A percentile compares a stretch with the other conserved stretches of the same genome.
Evolutionary conservation across 2,329 filamentous ascomycete genomes (phyloP).

Genomic region (Phialophora expanda): DNA sequence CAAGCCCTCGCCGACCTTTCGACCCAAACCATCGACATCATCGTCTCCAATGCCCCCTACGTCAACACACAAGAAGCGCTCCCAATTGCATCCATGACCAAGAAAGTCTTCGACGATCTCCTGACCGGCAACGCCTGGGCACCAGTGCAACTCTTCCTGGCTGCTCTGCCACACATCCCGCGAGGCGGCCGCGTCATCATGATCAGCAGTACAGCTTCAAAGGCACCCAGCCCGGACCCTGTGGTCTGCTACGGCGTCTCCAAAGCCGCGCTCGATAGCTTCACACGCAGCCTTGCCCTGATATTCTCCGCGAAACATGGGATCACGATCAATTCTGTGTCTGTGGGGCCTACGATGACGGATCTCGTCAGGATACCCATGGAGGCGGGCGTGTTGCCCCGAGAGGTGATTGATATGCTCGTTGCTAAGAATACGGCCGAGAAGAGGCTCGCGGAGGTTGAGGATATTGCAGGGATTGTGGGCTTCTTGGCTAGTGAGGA

Average conservation of each 20-base stretch:
- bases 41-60: conserved; percentile 20
- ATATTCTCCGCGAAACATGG: conserved; percentile 14
- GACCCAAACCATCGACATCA: conserved; percentile 17
- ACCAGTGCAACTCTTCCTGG: conserved; percentile 16
- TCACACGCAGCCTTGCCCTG: conserved; percentile 13
- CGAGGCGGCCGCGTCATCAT: conserved; percentile 22
- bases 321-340: conserved; percentile 26
- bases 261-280: conserved; percentile 25
- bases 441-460: conserved; percentile 16
- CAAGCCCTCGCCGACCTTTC: background rate
- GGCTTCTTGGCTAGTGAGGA: conserved; percentile 21
- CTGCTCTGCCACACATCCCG: conserved; percentile 13
- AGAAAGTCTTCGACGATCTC: conserved; percentile 17
- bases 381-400: conserved; percentile 7
- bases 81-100: conserved; percentile 2
- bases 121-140: conserved; percentile 25
- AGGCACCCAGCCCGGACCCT: conserved; percentile 15
- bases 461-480: conserved; percentile 21
- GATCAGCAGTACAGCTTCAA: conserved; percentile 9
- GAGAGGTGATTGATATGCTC: background rate
- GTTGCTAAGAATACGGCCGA: conserved; percentile 6
- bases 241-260: conserved; percentile 14
- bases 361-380: conserved; percentile 9
- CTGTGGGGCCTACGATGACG: conserved; percentile 11
- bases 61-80: conserved; percentile 1